Evolutionary conservation across 805 yeast species (phyloP), one percentile per base, ranked within the genome.

Genomic region (Metschnikowia similis): DNA sequence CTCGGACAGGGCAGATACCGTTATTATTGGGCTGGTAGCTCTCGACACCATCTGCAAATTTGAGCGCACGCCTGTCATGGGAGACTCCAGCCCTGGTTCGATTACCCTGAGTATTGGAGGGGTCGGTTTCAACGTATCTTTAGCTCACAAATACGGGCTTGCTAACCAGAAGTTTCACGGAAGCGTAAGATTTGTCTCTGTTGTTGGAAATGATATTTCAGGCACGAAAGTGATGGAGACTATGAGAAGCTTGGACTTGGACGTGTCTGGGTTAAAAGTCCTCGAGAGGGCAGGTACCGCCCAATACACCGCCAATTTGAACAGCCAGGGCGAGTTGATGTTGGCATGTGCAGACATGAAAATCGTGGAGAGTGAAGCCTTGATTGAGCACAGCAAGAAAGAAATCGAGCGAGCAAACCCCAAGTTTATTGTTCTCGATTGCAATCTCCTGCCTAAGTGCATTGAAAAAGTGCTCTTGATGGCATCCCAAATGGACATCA

Each of bases 301-400:
- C 0, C 87, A 86, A 58, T 90, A 90, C 59, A 76, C 81, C 6
- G 84, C 95, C 0, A 75, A 82, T 50, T 91, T 89, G 58, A 80
- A 79, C 49, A 54, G 58, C 0, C 61, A 66, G 6, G 96, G 96
- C 1, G 83, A 77, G 3, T 70, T 90, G 42, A 62, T 86, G 2
- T 71, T 87, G 14, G 96, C 96, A 0, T 81, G 89, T 60, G 92
- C 96, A 4, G 96, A 88, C 60, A 89, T 90, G 96, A 71, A 72
- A n/a, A 79, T 85, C 8, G 69, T 84, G 21, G 87, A 86, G 55
- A 50, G 54, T 14, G 66, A 72, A 28, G 51, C 80, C 41, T 70
- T 81, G 11, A 45, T 66, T 0, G 64, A 66, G 0, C 79, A 77
- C 51, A 26, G 48, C n/a, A 51, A 58, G 2, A 37, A 64, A 0